Evolutionary conservation across 2,329 filamentous ascomycete genomes (phyloP), one percentile per base, ranked within the genome.

Genomic region (Nothophoma quercina): DNA sequence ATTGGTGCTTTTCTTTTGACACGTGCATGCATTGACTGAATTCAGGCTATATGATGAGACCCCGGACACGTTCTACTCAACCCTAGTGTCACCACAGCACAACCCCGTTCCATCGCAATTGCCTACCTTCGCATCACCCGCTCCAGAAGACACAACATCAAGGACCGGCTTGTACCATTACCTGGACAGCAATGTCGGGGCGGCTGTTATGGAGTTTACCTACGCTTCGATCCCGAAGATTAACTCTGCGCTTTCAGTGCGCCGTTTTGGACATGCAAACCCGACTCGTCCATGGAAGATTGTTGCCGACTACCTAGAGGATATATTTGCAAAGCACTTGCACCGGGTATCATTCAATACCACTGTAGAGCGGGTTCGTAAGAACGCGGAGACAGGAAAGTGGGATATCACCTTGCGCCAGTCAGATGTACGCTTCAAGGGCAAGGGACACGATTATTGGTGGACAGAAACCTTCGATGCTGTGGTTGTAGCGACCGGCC

Each of bases 151-250:
- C 44, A 19, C 60, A 60, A 29, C 47, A 59, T 19, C 36, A 64
- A 7, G 56, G 44, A 56, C 6, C 48, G 46, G 21, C 47, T 62
- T 41, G 16, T 88, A 88, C 59, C 83, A 84, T 0, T 81, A 82
- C n/a, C 72, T 88, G 12, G 83, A 88, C 63, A 88, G 85, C 5
- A 89, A 89, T 56, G 82, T 89, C 32, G 80, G 83, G 55, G 75
- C 77, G 5, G 63, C 79, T 2, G 76, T 83, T 0, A 88, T 89
- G 86, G 76, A 79, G 13, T 89, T 83, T 65, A 81, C 78, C 0
- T 77, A 84, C 53, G 84, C 86, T 50, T 75, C 77, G 0, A 83
- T 87, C 28, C 35, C 45, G 5, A 41, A 48, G 29, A 41, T 48
- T 18, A 48, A 41, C 13, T 41, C 29, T 13, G 36, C 45, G 13